Evolutionary conservation across 2,329 filamentous ascomycete species (phyloP), one percentile per base, ranked within the genome.

Genomic region (Scedosporium apiospermum): DNA sequence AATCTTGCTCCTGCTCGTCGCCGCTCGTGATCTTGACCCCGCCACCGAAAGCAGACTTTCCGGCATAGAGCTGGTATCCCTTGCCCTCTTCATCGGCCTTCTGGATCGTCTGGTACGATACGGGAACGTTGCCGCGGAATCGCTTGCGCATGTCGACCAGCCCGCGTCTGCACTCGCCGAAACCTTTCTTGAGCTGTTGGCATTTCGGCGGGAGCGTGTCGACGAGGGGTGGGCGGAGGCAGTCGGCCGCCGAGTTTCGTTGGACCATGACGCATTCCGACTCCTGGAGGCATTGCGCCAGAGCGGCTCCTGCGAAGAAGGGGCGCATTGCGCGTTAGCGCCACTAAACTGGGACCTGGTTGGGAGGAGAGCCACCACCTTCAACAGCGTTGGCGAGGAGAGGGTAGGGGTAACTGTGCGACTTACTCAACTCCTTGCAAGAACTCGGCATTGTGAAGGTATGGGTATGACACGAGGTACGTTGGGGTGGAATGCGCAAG

Each of bases 71-170:
- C 78, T 95, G 88, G 71, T 87, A 84, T 3, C 83, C 82, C 62
- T 79, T 76, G 65, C 79, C 80, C 10, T 78, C 78, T n/a, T 61
- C 59, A 67, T 90, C 87, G 63, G 84, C 74, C 67, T 88, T 81
- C 71, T 86, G 81, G 69, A 86, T 77, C 64, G 80, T 76, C 70
- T 78, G 80, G 67, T 88, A 84, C 26, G 85, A 81, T 67, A 96
- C 87, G 62, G 95, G 92, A 74, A 91, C 86, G 78, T 98, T 98
- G 64, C 95, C 95, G 63, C 95, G 86, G 77, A 99, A 98, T 41
- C 95, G 89, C 79, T 98, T 98, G 74, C 95, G 90, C 95, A 99
- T 99, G 75, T 99, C 95, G 69, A 98, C 89, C 86, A 96, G 86
- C 67, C 95, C 95, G 67, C 93, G 89, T 72, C 96, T 96, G 83